A percentile compares a stretch with the other conserved stretches of the same genome.
phyloP scores from a whole-genome alignment of 495 filamentous ascomycete genomes.

The Aspergillus sparsus region DNA sequence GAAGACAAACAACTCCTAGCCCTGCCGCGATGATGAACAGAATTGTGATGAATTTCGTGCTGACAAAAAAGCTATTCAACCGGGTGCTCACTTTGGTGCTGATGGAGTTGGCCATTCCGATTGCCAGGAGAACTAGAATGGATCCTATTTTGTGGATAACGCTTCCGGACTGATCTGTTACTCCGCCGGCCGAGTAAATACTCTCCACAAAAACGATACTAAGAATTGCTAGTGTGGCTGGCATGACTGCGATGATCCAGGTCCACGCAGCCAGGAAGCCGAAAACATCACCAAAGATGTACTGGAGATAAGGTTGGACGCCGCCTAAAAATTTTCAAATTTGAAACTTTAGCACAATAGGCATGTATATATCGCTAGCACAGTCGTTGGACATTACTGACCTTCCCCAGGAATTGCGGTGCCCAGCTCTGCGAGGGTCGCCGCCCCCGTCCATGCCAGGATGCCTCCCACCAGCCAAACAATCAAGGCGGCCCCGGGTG shows the following conservation, averaged over 20 bases:
- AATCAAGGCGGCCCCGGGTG: constrained; percentile 21
- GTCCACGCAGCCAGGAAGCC: constrained; percentile 28
- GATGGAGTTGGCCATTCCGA: constrained; percentile 24
- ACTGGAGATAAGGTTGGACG: constrained; percentile 26
- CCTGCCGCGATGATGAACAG: constrained; percentile 17
- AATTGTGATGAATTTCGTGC: constrained; percentile 23
- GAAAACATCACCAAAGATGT: constrained; percentile 27
- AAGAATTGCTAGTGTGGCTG: constrained; percentile 24
- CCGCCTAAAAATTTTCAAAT: constrained; percentile 12
- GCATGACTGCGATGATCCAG: constrained; percentile 28
- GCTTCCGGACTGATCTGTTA: constrained; percentile 18
- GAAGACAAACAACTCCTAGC: constrained; percentile 16
- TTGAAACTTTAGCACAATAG: neutral
- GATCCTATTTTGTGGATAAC: constrained; percentile 22
- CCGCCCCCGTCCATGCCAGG: constrained; percentile 25
- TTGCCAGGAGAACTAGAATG: constrained; percentile 17
- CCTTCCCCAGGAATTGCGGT: constrained; percentile 26
- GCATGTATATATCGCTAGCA: neutral
- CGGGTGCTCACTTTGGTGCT: constrained; percentile 26
- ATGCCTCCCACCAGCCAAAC: constrained; percentile 27
- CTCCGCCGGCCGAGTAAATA: constrained; percentile 21
- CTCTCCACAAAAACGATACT: constrained; percentile 30
- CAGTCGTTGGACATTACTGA: neutral
- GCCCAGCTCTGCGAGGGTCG: constrained; percentile 27
- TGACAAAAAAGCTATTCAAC: constrained; percentile 26